Percentiles rank a stretch among this genome's conserved stretches.
phyloP scores from a whole-genome alignment of 176 grass and related monocot species.

The barley (Hordeum vulgare) region MorexV3_pseudomolecules_assembly NC_058524.1:604092764-604093263 shows the following conservation, averaged over 20 bases:
- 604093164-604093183: no score
- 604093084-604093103: no score
- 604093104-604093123: no score
- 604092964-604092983: neutral
- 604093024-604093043: fast-evolving
- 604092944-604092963: fast-evolving
- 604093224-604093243: no score
- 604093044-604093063: neutral
- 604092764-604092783: no score
- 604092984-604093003: neutral
- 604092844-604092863: neutral
- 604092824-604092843: neutral
- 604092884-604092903: neutral
- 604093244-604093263: no score
- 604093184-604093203: no score
- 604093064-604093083: neutral
- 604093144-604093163: no score
- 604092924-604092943: neutral
- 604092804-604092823: no score
- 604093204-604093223: no score
- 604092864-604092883: neutral
- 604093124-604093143: no score
- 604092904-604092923: neutral
- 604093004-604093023: neutral
- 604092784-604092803: no score